Evolutionary conservation across 805 yeast species (phyloP).

Genomic region (Yarrowia deformans): DNA sequence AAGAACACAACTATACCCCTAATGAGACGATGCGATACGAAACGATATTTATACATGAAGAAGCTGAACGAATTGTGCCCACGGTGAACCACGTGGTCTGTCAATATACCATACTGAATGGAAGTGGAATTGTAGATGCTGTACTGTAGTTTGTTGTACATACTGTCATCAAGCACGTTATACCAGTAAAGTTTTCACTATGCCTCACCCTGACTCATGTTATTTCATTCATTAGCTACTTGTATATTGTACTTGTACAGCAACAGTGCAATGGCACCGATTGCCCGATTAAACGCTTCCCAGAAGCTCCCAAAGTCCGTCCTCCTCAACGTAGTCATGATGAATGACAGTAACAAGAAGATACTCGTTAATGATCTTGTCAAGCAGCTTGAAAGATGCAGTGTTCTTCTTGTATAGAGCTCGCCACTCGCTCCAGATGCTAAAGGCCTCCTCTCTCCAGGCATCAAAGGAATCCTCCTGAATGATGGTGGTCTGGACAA

Average conservation of each 20-base stretch:
- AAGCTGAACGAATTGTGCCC: not conserved
- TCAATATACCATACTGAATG: constrained; percentile 14
- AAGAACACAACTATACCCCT: not conserved
- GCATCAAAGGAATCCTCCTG: constrained; percentile 93
- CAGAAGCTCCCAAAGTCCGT: constrained; percentile 67
- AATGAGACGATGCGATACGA: constrained; percentile 8
- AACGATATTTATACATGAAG: constrained; percentile 15
- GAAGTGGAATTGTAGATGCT: too few species aligned
- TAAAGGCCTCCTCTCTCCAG: constrained; percentile 95
- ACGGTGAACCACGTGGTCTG: not conserved
- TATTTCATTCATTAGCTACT: constrained; percentile 16
- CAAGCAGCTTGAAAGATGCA: constrained; percentile 66
- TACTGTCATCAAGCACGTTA: too few species aligned
- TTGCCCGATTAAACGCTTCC: constrained; percentile 10
- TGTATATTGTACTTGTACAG: not conserved
- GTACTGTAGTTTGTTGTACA: not conserved
- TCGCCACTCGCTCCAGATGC: constrained; percentile 92
- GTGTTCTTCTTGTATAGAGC: constrained; percentile 67
- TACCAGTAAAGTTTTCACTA: too few species aligned
- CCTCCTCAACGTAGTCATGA: constrained; percentile 78
- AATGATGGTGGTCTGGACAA: constrained; percentile 89
- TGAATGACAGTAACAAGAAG: constrained; percentile 84
- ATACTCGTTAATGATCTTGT: constrained; percentile 65
- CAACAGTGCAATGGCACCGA: constrained; percentile 3
- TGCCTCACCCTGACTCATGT: not conserved